Conservation (phyloP, 1,284 basidiomycete genomes). For the Porphyrellus sp. region DNA sequence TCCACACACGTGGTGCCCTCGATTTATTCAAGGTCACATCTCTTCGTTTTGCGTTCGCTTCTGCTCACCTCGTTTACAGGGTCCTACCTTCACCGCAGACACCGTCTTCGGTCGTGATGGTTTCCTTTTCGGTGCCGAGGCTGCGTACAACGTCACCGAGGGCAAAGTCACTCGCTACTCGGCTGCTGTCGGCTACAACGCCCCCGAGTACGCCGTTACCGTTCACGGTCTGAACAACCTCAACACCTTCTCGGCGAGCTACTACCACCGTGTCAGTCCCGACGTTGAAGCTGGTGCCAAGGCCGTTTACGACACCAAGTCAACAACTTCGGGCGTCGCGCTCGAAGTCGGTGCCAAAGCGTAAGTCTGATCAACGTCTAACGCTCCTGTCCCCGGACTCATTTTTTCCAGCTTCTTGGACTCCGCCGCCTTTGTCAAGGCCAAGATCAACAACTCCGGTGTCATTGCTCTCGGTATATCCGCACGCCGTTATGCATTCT, state of each 20-base stretch:
- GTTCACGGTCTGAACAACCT: conserved; percentile 95
- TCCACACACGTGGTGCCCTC: conserved; percentile 90
- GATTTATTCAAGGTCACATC: conserved; percentile 89
- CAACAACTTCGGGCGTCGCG: conserved; percentile 81
- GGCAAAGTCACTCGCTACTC: conserved; percentile 93
- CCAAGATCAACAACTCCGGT: conserved; percentile 98
- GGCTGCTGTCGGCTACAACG: conserved; percentile 90
- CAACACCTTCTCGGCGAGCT: conserved; percentile 91
- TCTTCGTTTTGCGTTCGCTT: conserved; percentile 1
- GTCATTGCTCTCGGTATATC: conserved; percentile 74
- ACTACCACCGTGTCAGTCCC: conserved; percentile 95
- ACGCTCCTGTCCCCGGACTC: neutral
- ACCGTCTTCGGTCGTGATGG: conserved; percentile 95
- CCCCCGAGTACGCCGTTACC: conserved; percentile 95
- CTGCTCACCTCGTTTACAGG: conserved; percentile 45
- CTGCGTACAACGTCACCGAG: conserved; percentile 93
- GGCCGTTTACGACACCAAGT: conserved; percentile 95
- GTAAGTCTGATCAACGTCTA: conserved; percentile 43
- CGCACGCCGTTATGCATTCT: neutral
- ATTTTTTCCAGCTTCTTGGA: conserved; percentile 70
- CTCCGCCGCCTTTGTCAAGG: conserved; percentile 90
- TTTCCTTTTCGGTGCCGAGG: conserved; percentile 95
- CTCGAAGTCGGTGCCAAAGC: conserved; percentile 97
- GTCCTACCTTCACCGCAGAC: conserved; percentile 96
- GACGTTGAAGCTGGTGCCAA: conserved; percentile 99